Percentiles rank a stretch among this genome's conserved stretches.
Conservation (phyloP, 2,329 filamentous ascomycete species). For the Venturia oleaginea region DNA sequence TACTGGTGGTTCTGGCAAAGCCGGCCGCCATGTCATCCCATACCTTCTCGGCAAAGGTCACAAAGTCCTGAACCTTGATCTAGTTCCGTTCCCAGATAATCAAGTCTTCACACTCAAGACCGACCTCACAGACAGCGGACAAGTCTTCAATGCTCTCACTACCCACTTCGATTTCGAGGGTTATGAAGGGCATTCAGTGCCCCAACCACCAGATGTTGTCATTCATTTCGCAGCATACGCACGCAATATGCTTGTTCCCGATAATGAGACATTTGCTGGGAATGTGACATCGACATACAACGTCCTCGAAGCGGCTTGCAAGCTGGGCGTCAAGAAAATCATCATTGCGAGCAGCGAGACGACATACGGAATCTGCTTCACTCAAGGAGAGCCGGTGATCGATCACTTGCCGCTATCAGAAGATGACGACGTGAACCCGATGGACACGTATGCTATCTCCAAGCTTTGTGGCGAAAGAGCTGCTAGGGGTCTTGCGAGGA, state of each 20-base stretch:
- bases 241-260: constrained; percentile 51
- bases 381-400: constrained; percentile 49
- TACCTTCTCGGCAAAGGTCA: constrained; percentile 43
- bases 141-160: constrained; percentile 48
- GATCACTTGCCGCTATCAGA: constrained; percentile 51
- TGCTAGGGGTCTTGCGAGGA: constrained; percentile 46
- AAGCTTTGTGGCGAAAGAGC: constrained; percentile 52
- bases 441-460: constrained; percentile 52
- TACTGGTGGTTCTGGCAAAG: constrained; percentile 48
- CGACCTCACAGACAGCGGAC: constrained; percentile 46
- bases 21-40: constrained; percentile 46
- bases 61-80: constrained; percentile 47
- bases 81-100: constrained; percentile 37
- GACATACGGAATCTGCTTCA: constrained; percentile 53
- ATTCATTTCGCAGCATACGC: constrained; percentile 54
- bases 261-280: constrained; percentile 48
- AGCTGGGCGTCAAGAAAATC: constrained; percentile 53
- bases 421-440: constrained; percentile 49
- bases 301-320: constrained; percentile 53
- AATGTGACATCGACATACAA: constrained; percentile 53
- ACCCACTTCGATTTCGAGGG: constrained; percentile 47
- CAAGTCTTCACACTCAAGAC: constrained; percentile 46
- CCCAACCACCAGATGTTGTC: constrained; percentile 47
- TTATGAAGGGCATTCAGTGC: constrained; percentile 36
- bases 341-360: constrained; percentile 52